A percentile compares a stretch with the other conserved stretches of the same genome.
phyloP scores from a whole-genome alignment of 805 yeast species.

The Wickerhamiella azyma region DNA sequence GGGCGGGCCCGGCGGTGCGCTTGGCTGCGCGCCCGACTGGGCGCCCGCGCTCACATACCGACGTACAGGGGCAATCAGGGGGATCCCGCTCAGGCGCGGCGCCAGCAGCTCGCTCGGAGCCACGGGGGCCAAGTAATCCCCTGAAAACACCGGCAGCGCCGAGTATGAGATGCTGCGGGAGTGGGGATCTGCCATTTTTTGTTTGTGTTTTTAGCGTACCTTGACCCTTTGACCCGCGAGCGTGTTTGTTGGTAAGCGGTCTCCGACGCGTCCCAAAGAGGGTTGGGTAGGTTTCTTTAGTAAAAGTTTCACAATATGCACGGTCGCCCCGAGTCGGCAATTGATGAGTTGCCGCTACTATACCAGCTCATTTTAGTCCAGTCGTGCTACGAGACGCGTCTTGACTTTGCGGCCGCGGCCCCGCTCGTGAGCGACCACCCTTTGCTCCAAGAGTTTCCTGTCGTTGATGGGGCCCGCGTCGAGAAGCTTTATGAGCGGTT shows the following conservation, averaged over 20 bases:
- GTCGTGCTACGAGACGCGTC: conserved; percentile 23
- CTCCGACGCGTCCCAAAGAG: conserved; percentile 4
- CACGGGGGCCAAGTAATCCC: not conserved
- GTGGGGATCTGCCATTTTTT: conserved; percentile 5
- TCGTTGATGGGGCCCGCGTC: not conserved
- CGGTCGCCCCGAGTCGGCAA: conserved; percentile 6
- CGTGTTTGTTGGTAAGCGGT: conserved; percentile 4
- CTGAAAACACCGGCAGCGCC: conserved; percentile 7
- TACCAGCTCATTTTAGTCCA: conserved; percentile 24
- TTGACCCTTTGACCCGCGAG: not conserved
- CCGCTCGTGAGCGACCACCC: conserved; percentile 21
- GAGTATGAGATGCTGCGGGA: conserved; percentile 4
- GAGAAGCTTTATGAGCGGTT: not conserved
- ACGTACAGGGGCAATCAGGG: conserved; percentile 1
- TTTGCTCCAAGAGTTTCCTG: conserved; percentile 12
- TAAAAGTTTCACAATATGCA: not conserved
- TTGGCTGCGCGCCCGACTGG: not conserved
- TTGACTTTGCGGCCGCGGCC: conserved; percentile 19
- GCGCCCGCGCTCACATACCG: not conserved
- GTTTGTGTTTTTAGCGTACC: not conserved
- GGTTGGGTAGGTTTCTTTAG: not conserved
- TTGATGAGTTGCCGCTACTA: conserved; percentile 15
- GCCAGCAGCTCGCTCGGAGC: conserved; percentile 7
- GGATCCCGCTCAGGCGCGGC: conserved; percentile 8
- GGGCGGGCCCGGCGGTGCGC: too few relatives aligned